These are phyloP conservation scores for Noccaea caerulescens DNA, from an alignment of 345 rosid species.

Conservation along the genomic window DNA sequence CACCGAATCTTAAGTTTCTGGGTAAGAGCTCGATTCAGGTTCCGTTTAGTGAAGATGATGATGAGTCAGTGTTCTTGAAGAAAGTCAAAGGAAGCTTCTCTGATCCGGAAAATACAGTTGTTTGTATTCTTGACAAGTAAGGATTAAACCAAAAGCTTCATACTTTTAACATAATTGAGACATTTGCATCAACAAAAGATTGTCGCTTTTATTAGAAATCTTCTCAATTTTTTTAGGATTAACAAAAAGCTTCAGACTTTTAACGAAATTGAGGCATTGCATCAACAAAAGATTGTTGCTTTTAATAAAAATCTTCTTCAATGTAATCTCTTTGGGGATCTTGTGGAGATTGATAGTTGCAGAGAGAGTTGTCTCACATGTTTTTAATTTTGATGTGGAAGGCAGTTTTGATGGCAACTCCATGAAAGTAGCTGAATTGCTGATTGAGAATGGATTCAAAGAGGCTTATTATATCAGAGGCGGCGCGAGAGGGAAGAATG, in stretches of 20 bases:
- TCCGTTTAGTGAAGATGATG: slow-evolving; percentile 58
- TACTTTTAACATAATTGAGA: background rate
- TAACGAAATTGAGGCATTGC: background rate
- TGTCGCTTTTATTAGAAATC: too few species aligned
- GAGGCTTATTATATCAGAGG: slow-evolving; percentile 85
- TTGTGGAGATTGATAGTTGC: background rate
- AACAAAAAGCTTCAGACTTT: slow-evolving; percentile 22
- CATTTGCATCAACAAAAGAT: background rate
- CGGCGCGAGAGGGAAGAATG: slow-evolving; percentile 85
- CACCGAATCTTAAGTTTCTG: slow-evolving; percentile 68
- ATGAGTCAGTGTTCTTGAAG: slow-evolving; percentile 62
- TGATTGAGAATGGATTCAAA: slow-evolving; percentile 76
- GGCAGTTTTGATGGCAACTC: slow-evolving; percentile 97
- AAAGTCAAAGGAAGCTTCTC: slow-evolving; percentile 58
- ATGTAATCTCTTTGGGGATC: background rate
- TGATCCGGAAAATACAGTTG: slow-evolving; percentile 60
- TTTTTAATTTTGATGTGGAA: slow-evolving; percentile 46
- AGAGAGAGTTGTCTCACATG: slow-evolving; percentile 24
- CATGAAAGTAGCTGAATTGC: slow-evolving; percentile 67
- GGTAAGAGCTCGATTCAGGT: slow-evolving; percentile 62
- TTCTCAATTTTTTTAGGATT: slow-evolving; percentile 31
- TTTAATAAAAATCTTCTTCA: too few species aligned
- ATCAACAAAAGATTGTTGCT: too few species aligned
- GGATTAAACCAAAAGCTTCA: slow-evolving; percentile 25
- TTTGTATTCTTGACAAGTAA: slow-evolving; percentile 86